These are phyloP conservation scores for Panicum miliaceum DNA, from an alignment of 176 grass and related monocot genomes.

Conservation along the genomic window DNA sequence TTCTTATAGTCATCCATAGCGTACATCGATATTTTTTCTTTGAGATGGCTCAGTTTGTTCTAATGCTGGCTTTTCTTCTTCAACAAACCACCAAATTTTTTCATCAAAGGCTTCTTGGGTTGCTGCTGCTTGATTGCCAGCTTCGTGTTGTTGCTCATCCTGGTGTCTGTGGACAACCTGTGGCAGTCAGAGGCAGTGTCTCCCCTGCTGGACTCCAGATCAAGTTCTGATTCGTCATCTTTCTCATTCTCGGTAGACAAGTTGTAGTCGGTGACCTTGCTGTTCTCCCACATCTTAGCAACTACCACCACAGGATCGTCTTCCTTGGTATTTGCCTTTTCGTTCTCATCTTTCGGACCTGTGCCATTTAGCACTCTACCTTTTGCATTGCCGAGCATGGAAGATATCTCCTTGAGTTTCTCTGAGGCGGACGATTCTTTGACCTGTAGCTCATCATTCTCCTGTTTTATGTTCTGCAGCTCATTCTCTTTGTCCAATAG, in stretches of 20 bases:
- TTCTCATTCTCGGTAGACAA: constrained; percentile 55
- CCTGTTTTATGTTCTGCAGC: constrained; percentile 43
- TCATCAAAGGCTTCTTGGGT: constrained; percentile 66
- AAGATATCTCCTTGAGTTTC: constrained; percentile 53
- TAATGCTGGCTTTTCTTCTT: constrained; percentile 75
- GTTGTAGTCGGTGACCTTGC: constrained; percentile 47
- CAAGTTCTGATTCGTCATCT: constrained; percentile 52
- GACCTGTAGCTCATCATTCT: constrained; percentile 52
- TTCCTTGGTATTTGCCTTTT: constrained; percentile 45
- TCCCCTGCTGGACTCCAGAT: constrained; percentile 52
- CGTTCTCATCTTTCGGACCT: constrained; percentile 44
- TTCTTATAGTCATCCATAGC: constrained; percentile 18
- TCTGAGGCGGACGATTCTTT: constrained; percentile 46
- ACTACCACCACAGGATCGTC: constrained; percentile 46
- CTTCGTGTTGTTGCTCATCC: constrained; percentile 26
- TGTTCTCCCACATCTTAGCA: constrained; percentile 57
- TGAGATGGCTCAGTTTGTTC: background rate
- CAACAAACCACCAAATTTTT: constrained; percentile 78
- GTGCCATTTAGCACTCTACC: constrained; percentile 33
- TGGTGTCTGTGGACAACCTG: constrained; percentile 27
- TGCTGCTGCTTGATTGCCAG: constrained; percentile 61
- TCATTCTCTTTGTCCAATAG: constrained; percentile 61
- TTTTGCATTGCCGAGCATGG: constrained; percentile 47
- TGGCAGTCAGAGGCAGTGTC: constrained; percentile 34
- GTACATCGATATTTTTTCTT: background rate